Evolutionary conservation across 495 filamentous ascomycete genomes (phyloP), one percentile per base, ranked within the genome.

Genomic region (Cladorrhinum samala): DNA sequence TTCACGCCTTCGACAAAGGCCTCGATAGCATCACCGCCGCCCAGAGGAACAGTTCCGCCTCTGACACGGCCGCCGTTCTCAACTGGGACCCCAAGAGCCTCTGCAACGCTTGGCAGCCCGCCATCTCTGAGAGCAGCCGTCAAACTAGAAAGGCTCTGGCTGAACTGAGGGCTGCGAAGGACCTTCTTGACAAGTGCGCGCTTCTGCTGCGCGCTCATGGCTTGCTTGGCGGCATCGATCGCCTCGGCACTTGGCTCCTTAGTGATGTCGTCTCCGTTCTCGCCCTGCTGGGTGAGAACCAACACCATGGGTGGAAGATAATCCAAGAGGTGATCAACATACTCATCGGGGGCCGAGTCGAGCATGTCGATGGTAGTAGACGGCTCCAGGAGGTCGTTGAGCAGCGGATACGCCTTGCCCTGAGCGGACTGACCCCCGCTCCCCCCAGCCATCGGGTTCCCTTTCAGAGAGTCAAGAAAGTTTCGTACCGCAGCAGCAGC

Each of bases 91-190:
- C 83, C 77, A 25, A 99, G 68, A 19, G 91, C 91, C 56, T 95
- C 89, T 18, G 89, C 86, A 51, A 99, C 85, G 58, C 81, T 92
- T 11, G 91, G 88, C 46, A 99, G 70, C 0, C 89, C 93, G n/a
- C 93, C 93, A 62, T 99, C 92, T 51, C 92, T 73, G 42, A 99
- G 75, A 19, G 93, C 93, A 63, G 87, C 78, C 1, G 91, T 95
- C 55, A 97, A 70, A 59, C 87, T 91, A 0, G 83, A 79, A 30
- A 95, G 68, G 59, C 89, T 92, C 65, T 99, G 93, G 48, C 77
- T 78, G 62, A 99, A 91, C 59, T 97, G 93, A 27, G 93, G 93
- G 57, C 86, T 91, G 48, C 86, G 83, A n/a, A 97, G 72, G 14
- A 96, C 90, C 58, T 83, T 84, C 67, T 81, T 81, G 18, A 99